Percentiles rank a stretch among this genome's conserved stretches.
These are phyloP conservation scores for Bipolaris zeicola DNA, from an alignment of 2,329 filamentous ascomycete species.

Conservation along the genomic window DNA sequence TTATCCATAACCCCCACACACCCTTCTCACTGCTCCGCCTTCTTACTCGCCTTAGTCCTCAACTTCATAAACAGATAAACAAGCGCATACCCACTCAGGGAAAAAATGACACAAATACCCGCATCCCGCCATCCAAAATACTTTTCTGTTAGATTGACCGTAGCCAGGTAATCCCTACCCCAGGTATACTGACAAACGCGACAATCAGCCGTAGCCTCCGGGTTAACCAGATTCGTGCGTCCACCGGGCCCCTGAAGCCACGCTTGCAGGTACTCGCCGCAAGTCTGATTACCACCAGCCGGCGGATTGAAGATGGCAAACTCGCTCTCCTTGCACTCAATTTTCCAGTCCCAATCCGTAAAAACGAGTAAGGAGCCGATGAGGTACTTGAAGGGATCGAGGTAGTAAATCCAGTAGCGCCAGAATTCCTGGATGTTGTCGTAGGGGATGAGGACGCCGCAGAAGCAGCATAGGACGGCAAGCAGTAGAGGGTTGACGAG, in stretches of 20 bases:
- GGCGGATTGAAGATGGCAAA: slow-evolving; percentile 56
- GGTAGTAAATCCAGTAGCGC: slow-evolving; percentile 54
- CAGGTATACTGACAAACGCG: slow-evolving; percentile 64
- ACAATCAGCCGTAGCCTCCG: slow-evolving; percentile 62
- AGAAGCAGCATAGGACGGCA: slow-evolving; percentile 32
- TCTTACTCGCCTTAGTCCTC: slow-evolving; percentile 50
- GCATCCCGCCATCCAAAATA: slow-evolving; percentile 71
- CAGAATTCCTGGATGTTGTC: slow-evolving; percentile 71
- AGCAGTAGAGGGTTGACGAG: slow-evolving; percentile 54
- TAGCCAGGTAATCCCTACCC: slow-evolving; percentile 65
- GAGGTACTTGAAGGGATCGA: slow-evolving; percentile 53
- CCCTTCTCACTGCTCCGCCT: slow-evolving; percentile 35
- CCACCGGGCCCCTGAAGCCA: slow-evolving; percentile 21
- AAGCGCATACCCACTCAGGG: slow-evolving; percentile 59
- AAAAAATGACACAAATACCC: slow-evolving; percentile 64
- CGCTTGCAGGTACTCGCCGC: slow-evolving; percentile 56
- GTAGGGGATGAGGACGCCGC: slow-evolving; percentile 67
- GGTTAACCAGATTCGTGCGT: slow-evolving; percentile 63
- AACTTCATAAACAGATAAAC: slow-evolving; percentile 54
- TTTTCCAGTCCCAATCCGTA: slow-evolving; percentile 50
- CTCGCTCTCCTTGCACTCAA: slow-evolving; percentile 46
- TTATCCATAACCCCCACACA: too few species aligned
- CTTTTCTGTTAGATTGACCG: slow-evolving; percentile 65
- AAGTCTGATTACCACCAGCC: slow-evolving; percentile 55
- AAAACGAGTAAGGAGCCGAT: slow-evolving; percentile 50